phyloP scores from a whole-genome alignment of 148 eudicot species.

The Pharnaceum exiguum region DNA sequence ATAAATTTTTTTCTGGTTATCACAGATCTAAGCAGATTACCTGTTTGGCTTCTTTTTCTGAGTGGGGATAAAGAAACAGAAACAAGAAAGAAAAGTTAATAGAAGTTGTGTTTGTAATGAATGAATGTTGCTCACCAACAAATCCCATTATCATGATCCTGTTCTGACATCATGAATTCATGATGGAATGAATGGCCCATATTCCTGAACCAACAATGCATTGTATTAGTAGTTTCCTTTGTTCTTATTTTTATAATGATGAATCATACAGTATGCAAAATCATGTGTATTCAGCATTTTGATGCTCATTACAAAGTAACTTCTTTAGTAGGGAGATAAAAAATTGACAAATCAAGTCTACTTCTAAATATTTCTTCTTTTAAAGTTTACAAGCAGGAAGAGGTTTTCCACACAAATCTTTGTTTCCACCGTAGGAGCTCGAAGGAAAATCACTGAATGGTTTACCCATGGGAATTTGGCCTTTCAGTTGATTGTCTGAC shows the following conservation, averaged over 20 bases:
- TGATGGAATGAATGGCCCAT: conserved; percentile 14
- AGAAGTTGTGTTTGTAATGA: too few relatives aligned
- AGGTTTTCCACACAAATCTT: conserved; percentile 48
- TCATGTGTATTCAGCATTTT: too few relatives aligned
- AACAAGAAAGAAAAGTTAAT: too few relatives aligned
- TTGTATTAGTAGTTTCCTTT: too few relatives aligned
- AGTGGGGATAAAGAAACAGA: too few relatives aligned
- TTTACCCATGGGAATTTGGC: conserved; percentile 44
- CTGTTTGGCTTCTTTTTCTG: too few relatives aligned
- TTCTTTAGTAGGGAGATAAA: not conserved
- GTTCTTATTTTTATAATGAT: not conserved
- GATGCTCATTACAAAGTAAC: too few relatives aligned
- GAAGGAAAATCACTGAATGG: conserved; percentile 45
- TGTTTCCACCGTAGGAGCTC: conserved; percentile 44
- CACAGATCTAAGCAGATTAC: too few relatives aligned
- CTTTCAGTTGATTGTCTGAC: conserved; percentile 43
- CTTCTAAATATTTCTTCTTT: not conserved
- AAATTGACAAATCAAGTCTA: not conserved
- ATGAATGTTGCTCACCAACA: too few relatives aligned
- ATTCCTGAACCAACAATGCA: not conserved
- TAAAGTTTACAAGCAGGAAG: conserved; percentile 41
- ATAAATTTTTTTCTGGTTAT: too few relatives aligned
- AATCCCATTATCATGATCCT: not conserved
- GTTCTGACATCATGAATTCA: conserved; percentile 7
- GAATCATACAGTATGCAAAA: not conserved